Conservation (phyloP, 73 alveolate species). For the Paramecium sonneborni region DNA sequence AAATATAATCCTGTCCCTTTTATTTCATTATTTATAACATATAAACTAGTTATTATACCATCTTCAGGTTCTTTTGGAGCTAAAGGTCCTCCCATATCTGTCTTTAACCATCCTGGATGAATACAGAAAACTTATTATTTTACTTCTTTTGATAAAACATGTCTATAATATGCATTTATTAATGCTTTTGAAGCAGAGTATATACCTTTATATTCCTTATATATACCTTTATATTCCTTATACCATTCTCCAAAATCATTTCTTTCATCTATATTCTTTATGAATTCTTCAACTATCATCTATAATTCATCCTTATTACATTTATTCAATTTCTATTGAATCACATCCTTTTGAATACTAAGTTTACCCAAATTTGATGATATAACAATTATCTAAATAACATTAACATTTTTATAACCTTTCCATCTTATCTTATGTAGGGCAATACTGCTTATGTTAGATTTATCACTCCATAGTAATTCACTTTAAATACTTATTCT, state of each 20-base stretch:
- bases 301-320: neutral
- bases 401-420: too few relatives aligned
- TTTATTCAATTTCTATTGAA: neutral
- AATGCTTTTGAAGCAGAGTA: neutral
- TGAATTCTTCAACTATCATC: neutral
- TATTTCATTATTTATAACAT: neutral
- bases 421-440: neutral
- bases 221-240: too few relatives aligned
- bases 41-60: neutral
- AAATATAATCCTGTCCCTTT: neutral
- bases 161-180: neutral
- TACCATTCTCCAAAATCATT: neutral
- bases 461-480: slow-evolving; percentile 5
- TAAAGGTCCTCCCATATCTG: slow-evolving; percentile 13
- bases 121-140: neutral
- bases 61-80: neutral
- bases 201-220: neutral
- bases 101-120: neutral
- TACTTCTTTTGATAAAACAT: too few relatives aligned
- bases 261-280: neutral
- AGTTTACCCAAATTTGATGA: neutral
- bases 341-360: neutral
- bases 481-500: neutral
- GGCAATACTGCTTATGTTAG: neutral
- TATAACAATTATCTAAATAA: neutral